A percentile compares a stretch with the other conserved stretches of the same genome.
Evolutionary conservation across 148 eudicot genomes (phyloP).

Genomic region (Hydrangea macrophylla): DNA sequence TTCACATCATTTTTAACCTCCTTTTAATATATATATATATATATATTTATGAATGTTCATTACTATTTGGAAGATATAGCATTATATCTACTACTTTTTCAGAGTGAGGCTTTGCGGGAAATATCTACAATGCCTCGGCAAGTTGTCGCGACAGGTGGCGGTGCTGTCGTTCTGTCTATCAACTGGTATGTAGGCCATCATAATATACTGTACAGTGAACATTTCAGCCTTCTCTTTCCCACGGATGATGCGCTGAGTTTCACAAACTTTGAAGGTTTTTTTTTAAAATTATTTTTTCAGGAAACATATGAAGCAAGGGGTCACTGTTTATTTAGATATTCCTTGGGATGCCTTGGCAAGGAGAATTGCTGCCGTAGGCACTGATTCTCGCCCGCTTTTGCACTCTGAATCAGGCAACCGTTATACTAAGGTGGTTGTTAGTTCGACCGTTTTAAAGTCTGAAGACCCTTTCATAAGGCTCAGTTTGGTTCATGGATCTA

Average conservation of each 20-base stretch:
- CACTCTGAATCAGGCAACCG: constrained; percentile 27
- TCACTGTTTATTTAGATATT: constrained; percentile 25
- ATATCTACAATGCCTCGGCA: constrained; percentile 11
- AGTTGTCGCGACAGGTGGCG: constrained; percentile 24
- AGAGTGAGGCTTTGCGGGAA: constrained; percentile 16
- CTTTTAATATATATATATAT: background rate
- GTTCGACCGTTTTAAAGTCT: background rate
- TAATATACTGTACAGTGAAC: background rate
- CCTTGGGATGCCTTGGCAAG: constrained; percentile 32
- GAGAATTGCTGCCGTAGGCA: constrained; percentile 34
- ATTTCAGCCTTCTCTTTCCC: background rate
- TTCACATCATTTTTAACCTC: background rate
- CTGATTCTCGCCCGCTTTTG: constrained; percentile 31
- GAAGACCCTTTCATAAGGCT: background rate
- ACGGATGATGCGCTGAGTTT: background rate
- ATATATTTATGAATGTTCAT: background rate
- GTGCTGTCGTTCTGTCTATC: constrained; percentile 13
- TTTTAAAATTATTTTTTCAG: constrained; percentile 14
- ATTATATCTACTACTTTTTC: background rate
- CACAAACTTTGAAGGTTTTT: background rate
- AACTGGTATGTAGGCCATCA: constrained; percentile 17
- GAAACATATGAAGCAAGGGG: constrained; percentile 28
- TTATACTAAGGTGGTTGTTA: constrained; percentile 26
- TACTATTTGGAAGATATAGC: background rate
- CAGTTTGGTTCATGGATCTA: too few relatives aligned